phyloP scores from a whole-genome alignment of 495 filamentous ascomycete species.

The Lichenothelia convexa region DNA sequence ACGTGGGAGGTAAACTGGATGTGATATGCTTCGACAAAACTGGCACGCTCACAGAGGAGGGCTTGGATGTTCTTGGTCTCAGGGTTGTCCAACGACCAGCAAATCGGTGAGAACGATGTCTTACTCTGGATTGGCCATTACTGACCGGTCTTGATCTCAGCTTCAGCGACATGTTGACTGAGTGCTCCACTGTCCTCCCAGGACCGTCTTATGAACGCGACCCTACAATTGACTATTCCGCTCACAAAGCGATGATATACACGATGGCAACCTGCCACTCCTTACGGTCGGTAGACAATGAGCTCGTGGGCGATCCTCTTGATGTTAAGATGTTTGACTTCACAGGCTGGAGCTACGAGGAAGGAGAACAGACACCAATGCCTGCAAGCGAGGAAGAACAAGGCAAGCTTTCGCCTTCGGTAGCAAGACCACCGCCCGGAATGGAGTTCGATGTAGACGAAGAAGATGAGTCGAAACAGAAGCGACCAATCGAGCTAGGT shows the following conservation, averaged over 20 bases:
- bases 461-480: constrained; percentile 12
- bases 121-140: too few relatives aligned
- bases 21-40: constrained; percentile 98
- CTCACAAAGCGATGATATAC: constrained; percentile 55
- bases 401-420: constrained; percentile 53
- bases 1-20: constrained; percentile 90
- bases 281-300: constrained; percentile 64
- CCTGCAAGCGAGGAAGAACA: constrained; percentile 44
- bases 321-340: constrained; percentile 99
- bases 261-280: constrained; percentile 98
- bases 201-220: constrained; percentile 33
- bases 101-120: too few relatives aligned
- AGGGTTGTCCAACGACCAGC: constrained; percentile 48
- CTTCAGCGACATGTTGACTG: constrained; percentile 42
- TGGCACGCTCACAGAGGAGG: constrained; percentile 92
- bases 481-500: constrained; percentile 54
- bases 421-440: constrained; percentile 61
- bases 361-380: constrained; percentile 47
- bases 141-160: too few relatives aligned
- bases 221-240: constrained; percentile 38
- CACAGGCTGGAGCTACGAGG: constrained; percentile 81
- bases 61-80: constrained; percentile 82
- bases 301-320: constrained; percentile 82
- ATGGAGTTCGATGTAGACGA: constrained; percentile 37
- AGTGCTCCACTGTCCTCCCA: constrained; percentile 36